Evolutionary conservation across 768 basidiomycete genomes (phyloP), one percentile per base, ranked within the genome.

Genomic region (Termitomyces sp.): DNA sequence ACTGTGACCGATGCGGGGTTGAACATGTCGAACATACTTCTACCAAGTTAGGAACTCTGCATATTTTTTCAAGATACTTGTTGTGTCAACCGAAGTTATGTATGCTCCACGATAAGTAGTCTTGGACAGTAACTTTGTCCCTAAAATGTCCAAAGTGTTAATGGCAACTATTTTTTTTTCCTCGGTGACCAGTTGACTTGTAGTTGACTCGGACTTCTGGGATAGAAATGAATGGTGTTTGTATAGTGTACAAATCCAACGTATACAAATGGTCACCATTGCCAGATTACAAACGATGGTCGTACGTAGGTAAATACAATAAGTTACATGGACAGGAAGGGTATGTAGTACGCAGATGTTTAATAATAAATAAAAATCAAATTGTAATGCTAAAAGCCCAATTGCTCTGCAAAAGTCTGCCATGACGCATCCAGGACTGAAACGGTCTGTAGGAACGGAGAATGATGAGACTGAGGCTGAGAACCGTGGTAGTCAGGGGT

Each of bases 391-490:
- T 40, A 76, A 61, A 78, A 79, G 8, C 87, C 87, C 43, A 89
- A 73, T 61, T 89, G 87, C 66, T 87, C 84, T 43, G 86, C 81
- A 43, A 89, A 84, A 59, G 75, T 80, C 65, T 83, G 81, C 86
- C 86, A 89, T 0, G 83, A 79, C 17, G 84, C 71, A 64, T 89
- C 84, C 53, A 87, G 62, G 31, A 76, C 73, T 1, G 76, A 75
- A 14, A 74, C 63, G n/a, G 68, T 61, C 66, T 52, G 68, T 62
- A 57, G 53, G 54, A 59, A 62, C 14, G 44, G 56, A 16, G 54
- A 17, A 7, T 51, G 54, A 27, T 50, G 59, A 23, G 49, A 16
- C 7, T 60, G 57, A 14, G 27, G 58, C 17, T 63, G 64, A 31
- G 59, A 63, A 12, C 19, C 32, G 2, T 55, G 56, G 17, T 46